Conservation (phyloP, 2,329 filamentous ascomycete genomes). For the Penicillium glabrum region DNA sequence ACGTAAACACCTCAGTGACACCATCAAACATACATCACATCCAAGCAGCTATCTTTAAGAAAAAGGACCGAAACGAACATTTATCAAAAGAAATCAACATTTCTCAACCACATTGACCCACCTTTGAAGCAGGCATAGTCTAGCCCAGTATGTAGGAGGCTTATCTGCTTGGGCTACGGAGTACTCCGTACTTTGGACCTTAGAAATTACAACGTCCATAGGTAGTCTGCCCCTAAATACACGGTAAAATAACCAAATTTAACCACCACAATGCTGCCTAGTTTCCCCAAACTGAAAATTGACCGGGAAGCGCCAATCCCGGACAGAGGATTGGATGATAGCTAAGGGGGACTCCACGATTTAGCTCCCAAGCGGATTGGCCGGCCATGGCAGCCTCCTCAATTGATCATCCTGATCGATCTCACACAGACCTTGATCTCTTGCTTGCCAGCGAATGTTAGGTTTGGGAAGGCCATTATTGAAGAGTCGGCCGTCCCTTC, state of each 20-base stretch:
- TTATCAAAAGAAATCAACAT: neutral
- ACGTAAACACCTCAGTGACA: neutral
- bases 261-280: neutral
- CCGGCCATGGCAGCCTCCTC: neutral
- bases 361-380: conserved; percentile 1
- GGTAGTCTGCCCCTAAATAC: neutral
- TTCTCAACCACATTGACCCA: neutral
- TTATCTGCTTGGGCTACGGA: neutral
- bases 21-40: neutral
- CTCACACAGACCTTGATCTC: neutral
- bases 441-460: conserved; percentile 48
- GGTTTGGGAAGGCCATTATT: conserved; percentile 58
- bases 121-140: neutral
- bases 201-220: neutral
- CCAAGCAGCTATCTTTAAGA: too few species aligned
- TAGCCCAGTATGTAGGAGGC: neutral
- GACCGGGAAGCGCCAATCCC: conserved; percentile 13
- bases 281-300: neutral
- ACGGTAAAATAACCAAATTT: neutral
- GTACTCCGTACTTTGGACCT: neutral
- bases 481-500: conserved; percentile 60
- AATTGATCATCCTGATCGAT: neutral
- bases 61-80: too few species aligned
- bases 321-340: conserved; percentile 22
- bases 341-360: conserved; percentile 22